A percentile compares a stretch with the other conserved stretches of the same genome.
Conservation (phyloP, 108 stramenopile species). For the Cylindrotheca fusiformis region DNA sequence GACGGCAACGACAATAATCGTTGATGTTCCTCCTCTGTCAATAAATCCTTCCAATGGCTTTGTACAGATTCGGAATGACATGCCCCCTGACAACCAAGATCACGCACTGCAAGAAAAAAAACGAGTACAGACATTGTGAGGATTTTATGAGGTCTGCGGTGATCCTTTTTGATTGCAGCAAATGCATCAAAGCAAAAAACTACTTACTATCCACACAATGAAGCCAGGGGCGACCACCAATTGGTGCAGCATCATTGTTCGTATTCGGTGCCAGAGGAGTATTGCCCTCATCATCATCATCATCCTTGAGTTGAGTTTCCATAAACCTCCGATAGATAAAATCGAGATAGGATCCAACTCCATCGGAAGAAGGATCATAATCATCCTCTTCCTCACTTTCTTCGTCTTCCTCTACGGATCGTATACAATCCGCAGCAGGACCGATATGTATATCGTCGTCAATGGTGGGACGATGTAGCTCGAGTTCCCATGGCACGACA, state of each 20-base stretch:
- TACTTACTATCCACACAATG: slow-evolving; percentile 18
- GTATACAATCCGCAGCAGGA: slow-evolving; percentile 34
- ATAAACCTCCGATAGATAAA: slow-evolving; percentile 34
- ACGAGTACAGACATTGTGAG: neutral
- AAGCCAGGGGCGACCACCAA: slow-evolving; percentile 7
- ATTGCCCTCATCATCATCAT: neutral
- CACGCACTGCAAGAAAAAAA: slow-evolving; percentile 18
- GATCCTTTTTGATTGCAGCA: too few species aligned
- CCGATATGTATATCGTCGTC: slow-evolving; percentile 4
- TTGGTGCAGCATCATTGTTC: neutral
- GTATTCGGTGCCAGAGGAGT: neutral
- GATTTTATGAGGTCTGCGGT: neutral
- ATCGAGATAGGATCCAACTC: slow-evolving; percentile 40
- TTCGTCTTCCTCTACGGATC: slow-evolving; percentile 32
- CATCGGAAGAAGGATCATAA: slow-evolving; percentile 32
- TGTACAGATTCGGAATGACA: slow-evolving; percentile 24
- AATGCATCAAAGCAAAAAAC: too few species aligned
- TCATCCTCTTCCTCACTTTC: slow-evolving; percentile 25
- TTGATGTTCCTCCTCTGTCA: slow-evolving; percentile 29
- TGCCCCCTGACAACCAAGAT: slow-evolving; percentile 38
- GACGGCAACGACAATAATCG: slow-evolving; percentile 2
- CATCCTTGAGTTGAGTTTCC: neutral
- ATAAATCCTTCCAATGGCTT: slow-evolving; percentile 31
- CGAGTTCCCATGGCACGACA: slow-evolving; percentile 45
- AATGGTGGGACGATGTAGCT: slow-evolving; percentile 22